phyloP scores from a whole-genome alignment of 2,329 filamentous ascomycete species.

The Botryotinia convoluta region DNA sequence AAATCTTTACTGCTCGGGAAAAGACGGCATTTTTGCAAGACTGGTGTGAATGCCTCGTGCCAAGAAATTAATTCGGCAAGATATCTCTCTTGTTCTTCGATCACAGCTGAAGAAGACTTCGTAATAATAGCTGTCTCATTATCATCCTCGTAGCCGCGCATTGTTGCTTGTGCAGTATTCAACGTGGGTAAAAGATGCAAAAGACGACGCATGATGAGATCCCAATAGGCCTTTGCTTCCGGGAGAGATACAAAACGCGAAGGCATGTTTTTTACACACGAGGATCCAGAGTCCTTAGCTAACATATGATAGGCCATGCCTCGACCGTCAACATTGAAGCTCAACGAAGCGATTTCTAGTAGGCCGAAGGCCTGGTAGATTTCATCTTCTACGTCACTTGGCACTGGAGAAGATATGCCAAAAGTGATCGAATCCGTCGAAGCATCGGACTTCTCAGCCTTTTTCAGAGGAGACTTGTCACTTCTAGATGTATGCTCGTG shows the following conservation, averaged over 20 bases:
- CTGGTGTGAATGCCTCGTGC: conserved; percentile 1
- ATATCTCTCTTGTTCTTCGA: conserved; percentile 4
- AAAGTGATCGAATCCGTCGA: neutral
- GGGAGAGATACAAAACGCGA: neutral
- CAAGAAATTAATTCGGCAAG: neutral
- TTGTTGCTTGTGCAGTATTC: neutral
- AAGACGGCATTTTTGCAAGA: neutral
- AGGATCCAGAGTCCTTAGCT: conserved; percentile 4
- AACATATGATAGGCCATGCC: conserved; percentile 11
- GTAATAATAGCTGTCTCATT: neutral
- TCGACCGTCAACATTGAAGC: neutral
- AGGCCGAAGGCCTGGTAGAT: neutral
- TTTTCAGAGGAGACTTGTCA: neutral
- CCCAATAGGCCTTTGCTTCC: conserved; percentile 5
- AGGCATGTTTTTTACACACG: neutral
- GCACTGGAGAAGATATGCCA: conserved; percentile 9
- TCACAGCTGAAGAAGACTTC: neutral
- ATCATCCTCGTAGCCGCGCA: neutral
- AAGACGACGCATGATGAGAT: conserved; percentile 9
- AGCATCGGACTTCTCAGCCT: neutral
- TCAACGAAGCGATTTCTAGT: neutral
- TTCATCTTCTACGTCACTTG: conserved; percentile 12
- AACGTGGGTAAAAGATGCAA: conserved; percentile 4
- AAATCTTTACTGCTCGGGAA: neutral
- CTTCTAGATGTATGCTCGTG: neutral